Evolutionary conservation across 1,139 yeast species (phyloP), one percentile per base, ranked within the genome.

Genomic region (Saccharomyces uvarum): DNA sequence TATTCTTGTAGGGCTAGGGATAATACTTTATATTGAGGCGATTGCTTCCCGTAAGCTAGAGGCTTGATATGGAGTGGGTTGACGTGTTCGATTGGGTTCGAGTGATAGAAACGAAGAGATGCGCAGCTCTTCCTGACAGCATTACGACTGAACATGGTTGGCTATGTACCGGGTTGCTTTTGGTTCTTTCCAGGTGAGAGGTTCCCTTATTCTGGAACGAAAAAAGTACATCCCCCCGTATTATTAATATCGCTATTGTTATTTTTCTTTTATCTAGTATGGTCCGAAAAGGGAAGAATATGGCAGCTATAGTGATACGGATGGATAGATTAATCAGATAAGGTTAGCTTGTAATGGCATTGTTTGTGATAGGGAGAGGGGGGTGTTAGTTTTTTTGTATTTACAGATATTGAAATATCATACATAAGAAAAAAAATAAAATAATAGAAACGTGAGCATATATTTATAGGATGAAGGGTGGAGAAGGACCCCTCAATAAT

Each of bases 1-100:
- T 75, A 75, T 2, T 74, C 71, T 2, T 68, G 65, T 58, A 83
- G 67, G 4, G 86, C 83, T 53, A 71, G 69, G 4, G 73, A 67
- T 44, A 83, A 66, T 11, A 83, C 73, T 56, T 70, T 65, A 52
- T 67, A 66, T 59, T 75, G 77, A 3, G 70, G 64, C 2, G 75
- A 66, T 7, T 67, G 66, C 42, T 59, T 60, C 9, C 65, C 61
- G 47, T 72, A 68, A 4, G 62, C 56, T 53, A 68, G 56, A 6
- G 72, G 70, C 4, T 56, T 57, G 33, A 63, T 47, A n/a, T 51
- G 48, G 26, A 53, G 50, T 13, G 68, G 58, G 24, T 58, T 53
- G 19, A 60, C 60, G 53, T 62, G 62, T 26, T 67, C 71, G 13
- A 54, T 52, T 2, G 63, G 52, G 28, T 55, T 55, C 4, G 70